phyloP scores from a whole-genome alignment of 1,284 basidiomycete species.

The Sanghuangporus baumii region DNA sequence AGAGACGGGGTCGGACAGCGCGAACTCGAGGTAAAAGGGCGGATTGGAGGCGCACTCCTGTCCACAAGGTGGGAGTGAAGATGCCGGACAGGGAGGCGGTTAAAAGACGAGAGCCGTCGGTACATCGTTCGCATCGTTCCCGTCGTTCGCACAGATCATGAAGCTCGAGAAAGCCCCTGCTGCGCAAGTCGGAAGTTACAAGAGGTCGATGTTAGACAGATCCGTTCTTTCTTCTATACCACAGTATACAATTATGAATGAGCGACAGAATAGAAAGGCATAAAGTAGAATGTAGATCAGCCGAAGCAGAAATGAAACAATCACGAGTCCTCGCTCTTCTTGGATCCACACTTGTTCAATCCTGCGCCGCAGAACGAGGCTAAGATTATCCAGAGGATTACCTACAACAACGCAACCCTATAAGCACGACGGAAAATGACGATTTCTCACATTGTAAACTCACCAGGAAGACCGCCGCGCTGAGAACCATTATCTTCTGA shows the following conservation, averaged over 20 bases:
- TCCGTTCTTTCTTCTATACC: not conserved
- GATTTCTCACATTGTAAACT: constrained; percentile 29
- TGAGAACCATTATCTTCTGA: constrained; percentile 68
- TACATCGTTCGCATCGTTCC: too few relatives aligned
- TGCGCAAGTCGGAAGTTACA: too few relatives aligned
- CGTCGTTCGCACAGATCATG: too few relatives aligned
- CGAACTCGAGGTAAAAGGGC: too few relatives aligned
- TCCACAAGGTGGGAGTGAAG: too few relatives aligned
- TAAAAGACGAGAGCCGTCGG: too few relatives aligned
- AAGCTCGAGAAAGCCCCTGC: too few relatives aligned
- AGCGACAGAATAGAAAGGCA: not conserved
- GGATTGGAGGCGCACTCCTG: too few relatives aligned
- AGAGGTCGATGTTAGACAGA: too few relatives aligned
- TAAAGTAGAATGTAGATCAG: too few relatives aligned
- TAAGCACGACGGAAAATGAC: constrained; percentile 17
- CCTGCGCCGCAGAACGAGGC: constrained; percentile 86
- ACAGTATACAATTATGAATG: not conserved
- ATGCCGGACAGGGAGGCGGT: too few relatives aligned
- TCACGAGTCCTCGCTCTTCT: constrained; percentile 21
- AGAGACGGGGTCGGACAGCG: too few relatives aligned
- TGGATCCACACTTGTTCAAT: constrained; percentile 77
- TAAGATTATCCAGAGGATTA: constrained; percentile 73
- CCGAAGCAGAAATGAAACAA: not conserved
- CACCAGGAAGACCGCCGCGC: constrained; percentile 71
- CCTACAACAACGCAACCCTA: constrained; percentile 31